Percentiles rank a stretch among this genome's conserved stretches.
These are phyloP conservation scores for Neospermospora avenae DNA, from an alignment of 2,329 filamentous ascomycete species.

Conservation along the genomic window DNA sequence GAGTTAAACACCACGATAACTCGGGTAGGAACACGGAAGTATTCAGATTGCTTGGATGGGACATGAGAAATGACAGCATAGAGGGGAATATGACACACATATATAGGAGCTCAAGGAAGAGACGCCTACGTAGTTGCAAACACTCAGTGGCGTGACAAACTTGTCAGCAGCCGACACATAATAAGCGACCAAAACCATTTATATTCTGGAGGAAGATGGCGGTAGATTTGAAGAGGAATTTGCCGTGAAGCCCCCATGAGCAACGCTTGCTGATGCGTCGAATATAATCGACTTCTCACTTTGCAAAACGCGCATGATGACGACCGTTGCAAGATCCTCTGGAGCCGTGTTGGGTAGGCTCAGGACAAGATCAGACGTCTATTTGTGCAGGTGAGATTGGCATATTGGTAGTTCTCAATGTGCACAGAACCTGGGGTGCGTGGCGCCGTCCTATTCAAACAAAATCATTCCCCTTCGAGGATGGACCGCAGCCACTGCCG, in stretches of 20 bases:
- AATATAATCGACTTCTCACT: not conserved
- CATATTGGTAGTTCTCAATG: not conserved
- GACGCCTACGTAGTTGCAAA: not conserved
- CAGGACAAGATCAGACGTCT: not conserved
- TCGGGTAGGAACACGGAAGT: not conserved
- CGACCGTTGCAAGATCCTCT: not conserved
- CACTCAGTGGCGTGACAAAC: not conserved
- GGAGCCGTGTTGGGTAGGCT: not conserved
- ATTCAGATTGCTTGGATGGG: not conserved
- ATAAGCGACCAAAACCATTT: too few relatives aligned
- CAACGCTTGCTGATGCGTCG: slow-evolving; percentile 3
- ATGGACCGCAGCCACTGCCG: not conserved
- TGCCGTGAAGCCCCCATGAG: not conserved
- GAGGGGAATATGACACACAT: not conserved
- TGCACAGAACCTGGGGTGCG: not conserved
- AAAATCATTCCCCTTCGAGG: too few relatives aligned
- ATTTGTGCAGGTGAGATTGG: not conserved
- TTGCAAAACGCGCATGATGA: not conserved
- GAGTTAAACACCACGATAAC: not conserved
- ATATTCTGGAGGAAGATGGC: too few relatives aligned
- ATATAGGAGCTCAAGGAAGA: not conserved
- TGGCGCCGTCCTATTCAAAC: too few relatives aligned
- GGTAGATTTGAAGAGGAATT: not conserved
- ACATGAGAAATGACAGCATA: not conserved
- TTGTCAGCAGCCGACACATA: slow-evolving; percentile 6